Conservation (phyloP, 1,284 basidiomycete species). For the Phlebopus sp. region DNA sequence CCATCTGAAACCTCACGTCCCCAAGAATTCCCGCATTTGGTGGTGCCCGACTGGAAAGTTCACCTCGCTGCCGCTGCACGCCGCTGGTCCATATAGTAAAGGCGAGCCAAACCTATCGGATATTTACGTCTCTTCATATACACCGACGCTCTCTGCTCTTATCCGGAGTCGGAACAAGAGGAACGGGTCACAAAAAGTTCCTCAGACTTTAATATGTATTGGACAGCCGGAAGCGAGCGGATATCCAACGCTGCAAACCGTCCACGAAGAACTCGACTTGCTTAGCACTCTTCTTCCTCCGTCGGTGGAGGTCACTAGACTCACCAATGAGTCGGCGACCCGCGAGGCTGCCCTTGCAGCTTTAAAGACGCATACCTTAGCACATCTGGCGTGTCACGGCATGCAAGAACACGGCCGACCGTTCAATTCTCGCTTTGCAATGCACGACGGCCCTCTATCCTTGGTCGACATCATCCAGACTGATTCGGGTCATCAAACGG, state of each 20-base stretch:
- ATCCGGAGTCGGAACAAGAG: constrained; percentile 17
- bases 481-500: constrained; percentile 31
- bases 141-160: constrained; percentile 33
- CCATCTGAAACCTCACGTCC: constrained; percentile 16
- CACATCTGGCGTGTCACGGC: constrained; percentile 23
- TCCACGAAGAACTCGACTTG: constrained; percentile 13
- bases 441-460: constrained; percentile 18
- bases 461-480: constrained; percentile 27
- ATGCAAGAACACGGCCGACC: constrained; percentile 8
- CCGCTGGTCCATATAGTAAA: constrained; percentile 26
- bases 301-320: constrained; percentile 8
- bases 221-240: constrained; percentile 15
- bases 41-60: constrained; percentile 40
- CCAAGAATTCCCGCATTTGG: constrained; percentile 34
- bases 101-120: constrained; percentile 22
- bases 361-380: constrained; percentile 13
- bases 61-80: constrained; percentile 37
- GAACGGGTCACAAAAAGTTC: background rate
- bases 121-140: constrained; percentile 37
- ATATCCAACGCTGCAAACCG: background rate
- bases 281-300: constrained; percentile 12
- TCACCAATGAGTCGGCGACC: constrained; percentile 10
- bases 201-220: constrained; percentile 13
- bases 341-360: constrained; percentile 8
- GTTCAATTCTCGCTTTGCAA: constrained; percentile 19